Evolutionary conservation across 1,139 yeast species (phyloP).

Genomic region (Suhomyces terraborum): DNA sequence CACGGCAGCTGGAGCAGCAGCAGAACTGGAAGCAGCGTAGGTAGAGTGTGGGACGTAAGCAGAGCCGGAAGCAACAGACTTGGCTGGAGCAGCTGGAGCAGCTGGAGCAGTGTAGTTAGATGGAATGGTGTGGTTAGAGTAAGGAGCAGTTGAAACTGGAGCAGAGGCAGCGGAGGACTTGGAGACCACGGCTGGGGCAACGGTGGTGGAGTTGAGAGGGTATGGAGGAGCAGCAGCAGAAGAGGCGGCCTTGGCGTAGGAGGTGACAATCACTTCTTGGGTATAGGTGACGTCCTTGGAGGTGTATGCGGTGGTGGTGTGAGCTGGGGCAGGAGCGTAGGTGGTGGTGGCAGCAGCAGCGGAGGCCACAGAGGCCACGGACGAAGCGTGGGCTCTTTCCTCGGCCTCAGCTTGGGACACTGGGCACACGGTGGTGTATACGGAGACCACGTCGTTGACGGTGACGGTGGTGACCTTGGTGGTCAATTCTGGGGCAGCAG

Average conservation of each 20-base stretch:
- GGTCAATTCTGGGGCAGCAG: conserved; percentile 18
- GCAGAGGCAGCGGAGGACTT: conserved; percentile 1
- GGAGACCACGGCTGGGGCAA: conserved; percentile 2
- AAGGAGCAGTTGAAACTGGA: conserved; percentile 9
- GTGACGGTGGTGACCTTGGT: conserved; percentile 19
- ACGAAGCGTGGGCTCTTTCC: conserved; percentile 9
- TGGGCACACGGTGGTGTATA: conserved; percentile 28
- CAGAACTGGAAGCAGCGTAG: conserved; percentile 5
- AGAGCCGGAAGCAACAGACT: neutral
- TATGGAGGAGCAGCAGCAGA: conserved; percentile 9
- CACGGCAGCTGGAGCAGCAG: conserved; percentile 11
- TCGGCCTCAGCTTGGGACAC: conserved; percentile 15
- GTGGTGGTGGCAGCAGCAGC: conserved; percentile 10
- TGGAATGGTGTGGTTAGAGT: conserved; percentile 4
- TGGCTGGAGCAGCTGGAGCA: conserved; percentile 8
- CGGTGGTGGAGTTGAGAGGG: conserved; percentile 5
- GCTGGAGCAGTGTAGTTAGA: conserved; percentile 7
- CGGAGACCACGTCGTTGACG: conserved; percentile 18
- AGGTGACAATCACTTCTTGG: conserved; percentile 8
- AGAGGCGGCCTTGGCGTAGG: conserved; percentile 14
- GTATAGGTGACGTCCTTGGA: conserved; percentile 12
- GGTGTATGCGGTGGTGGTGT: neutral
- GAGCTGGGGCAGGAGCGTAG: conserved; percentile 12
- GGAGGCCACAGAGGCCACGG: conserved; percentile 16
- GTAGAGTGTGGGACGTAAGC: conserved; percentile 4